Evolutionary conservation across 768 basidiomycete species (phyloP).

Genomic region (Antrodiella citrinella): DNA sequence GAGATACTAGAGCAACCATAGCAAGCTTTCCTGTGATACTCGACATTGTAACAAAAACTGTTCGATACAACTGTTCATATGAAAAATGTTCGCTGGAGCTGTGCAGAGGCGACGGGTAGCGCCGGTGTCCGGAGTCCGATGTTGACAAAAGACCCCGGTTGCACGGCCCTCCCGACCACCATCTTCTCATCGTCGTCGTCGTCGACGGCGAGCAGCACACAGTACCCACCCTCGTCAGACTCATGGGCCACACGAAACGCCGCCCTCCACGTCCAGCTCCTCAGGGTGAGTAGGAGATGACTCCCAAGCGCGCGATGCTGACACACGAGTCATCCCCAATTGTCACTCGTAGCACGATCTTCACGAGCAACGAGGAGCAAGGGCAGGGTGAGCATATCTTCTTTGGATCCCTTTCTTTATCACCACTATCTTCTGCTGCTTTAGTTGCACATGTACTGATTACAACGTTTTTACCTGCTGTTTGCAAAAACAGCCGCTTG

Average conservation of each 20-base stretch:
- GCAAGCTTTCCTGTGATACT: too few relatives aligned
- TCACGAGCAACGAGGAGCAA: conserved; percentile 46
- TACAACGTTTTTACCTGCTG: not conserved
- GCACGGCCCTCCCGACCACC: conserved; percentile 25
- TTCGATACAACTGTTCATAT: too few relatives aligned
- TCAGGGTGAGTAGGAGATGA: conserved; percentile 30
- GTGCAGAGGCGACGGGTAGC: not conserved
- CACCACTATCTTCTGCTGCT: not conserved
- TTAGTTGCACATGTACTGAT: conserved; percentile 5
- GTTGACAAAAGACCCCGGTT: conserved; percentile 19
- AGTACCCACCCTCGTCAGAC: conserved; percentile 11
- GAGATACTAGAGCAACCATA: too few relatives aligned
- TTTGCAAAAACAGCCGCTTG: conserved; percentile 27
- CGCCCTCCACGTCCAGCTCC: conserved; percentile 27
- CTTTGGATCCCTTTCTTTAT: not conserved
- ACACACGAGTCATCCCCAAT: conserved; percentile 12
- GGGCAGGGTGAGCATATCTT: conserved; percentile 38
- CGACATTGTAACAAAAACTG: too few relatives aligned
- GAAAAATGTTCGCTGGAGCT: too few relatives aligned
- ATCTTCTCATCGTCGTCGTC: conserved; percentile 16
- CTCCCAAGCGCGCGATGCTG: conserved; percentile 8
- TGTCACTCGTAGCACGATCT: conserved; percentile 37
- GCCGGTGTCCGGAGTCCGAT: conserved; percentile 21
- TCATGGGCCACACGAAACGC: conserved; percentile 35
- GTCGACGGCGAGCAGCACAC: conserved; percentile 13